Base-by-base conservation (phyloP, 2,329 filamentous ascomycete genomes). In the Ophiostoma fasciatum region DNA sequence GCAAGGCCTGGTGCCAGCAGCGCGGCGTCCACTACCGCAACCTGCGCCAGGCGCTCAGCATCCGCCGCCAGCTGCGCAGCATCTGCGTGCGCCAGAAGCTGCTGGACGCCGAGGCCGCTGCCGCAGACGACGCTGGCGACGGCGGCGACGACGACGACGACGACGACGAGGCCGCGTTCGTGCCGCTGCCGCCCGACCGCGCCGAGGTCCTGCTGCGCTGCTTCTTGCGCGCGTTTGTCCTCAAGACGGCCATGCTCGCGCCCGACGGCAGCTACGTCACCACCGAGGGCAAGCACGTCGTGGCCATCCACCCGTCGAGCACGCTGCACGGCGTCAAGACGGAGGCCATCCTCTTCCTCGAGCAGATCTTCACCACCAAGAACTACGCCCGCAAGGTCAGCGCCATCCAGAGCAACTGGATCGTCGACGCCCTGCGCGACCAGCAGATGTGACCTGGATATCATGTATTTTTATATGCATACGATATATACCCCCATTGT, bases 301-400 rank as follows among this genome's bases (percentile, higher is more conserved):
- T 79, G 9, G 62, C 68, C 0, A 68, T 78, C 14, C 74, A 79
- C 45, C 74, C 74, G 0, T 64, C 70, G 0, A 78, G 74, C 44
- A 68, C 74, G 0, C 46, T 78, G 32, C 70, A 75, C 43, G 72
- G 74, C 0, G 62, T 67, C 46, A 77, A 76, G 53, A 66, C 63
- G 48, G 73, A 77, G 52, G 73, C 72, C 4, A 75, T 79, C 49
- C 74, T 79, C 72, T 79, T 77, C 42, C 50, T 78, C 9, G 74
- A 79, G 44, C 69, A 78, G 44, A 71, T 78, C 0, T 78, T 69
- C 46, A 79, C 74, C 1, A 66, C 66, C 36, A 76, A 74, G 55
- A 78, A 71, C 46, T 78, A 78, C 41, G 74, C 68, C 0, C 77
- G 76, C 51, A 77, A 73, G 51, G 73, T 78, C 41, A 76, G 70